phyloP scores from a whole-genome alignment of 2,329 filamentous ascomycete species.

The Phialemonium atrogriseum region DNA sequence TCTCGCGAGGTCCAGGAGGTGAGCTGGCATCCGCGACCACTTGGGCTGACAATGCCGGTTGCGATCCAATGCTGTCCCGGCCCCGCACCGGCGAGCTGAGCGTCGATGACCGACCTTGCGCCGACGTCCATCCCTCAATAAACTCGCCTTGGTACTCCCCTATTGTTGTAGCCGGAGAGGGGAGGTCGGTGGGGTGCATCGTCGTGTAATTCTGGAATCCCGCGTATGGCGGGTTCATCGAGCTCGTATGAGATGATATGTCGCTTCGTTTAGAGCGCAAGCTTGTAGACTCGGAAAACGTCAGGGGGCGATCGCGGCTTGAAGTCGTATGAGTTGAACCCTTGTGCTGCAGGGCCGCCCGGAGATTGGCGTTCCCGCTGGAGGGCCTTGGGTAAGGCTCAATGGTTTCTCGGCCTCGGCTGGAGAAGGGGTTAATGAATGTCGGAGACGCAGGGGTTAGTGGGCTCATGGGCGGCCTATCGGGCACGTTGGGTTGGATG shows the following conservation, averaged over 20 bases:
- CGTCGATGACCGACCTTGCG: conserved; percentile 50
- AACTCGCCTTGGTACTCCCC: conserved; percentile 46
- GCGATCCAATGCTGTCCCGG: conserved; percentile 46
- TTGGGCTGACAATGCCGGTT: conserved; percentile 24
- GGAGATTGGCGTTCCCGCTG: conserved; percentile 31
- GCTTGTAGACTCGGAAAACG: conserved; percentile 51
- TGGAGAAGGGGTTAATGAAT: conserved; percentile 45
- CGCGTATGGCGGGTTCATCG: conserved; percentile 31
- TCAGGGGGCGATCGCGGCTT: conserved; percentile 41
- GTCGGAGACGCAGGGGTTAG: conserved; percentile 44
- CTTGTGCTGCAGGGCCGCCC: conserved; percentile 36
- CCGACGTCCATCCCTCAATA: conserved; percentile 52
- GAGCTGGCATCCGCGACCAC: conserved; percentile 36
- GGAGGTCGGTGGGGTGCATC: conserved; percentile 44
- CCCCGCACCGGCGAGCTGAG: conserved; percentile 48
- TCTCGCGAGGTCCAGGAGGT: conserved; percentile 49
- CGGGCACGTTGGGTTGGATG: conserved; percentile 30
- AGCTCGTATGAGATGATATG: conserved; percentile 49
- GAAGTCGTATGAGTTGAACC: conserved; percentile 38
- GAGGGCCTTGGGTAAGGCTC: conserved; percentile 35
- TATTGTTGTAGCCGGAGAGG: conserved; percentile 45
- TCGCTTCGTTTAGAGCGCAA: conserved; percentile 55
- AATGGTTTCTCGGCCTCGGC: conserved; percentile 29
- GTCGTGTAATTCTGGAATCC: conserved; percentile 39
- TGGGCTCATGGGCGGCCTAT: conserved; percentile 36